Base-by-base conservation (phyloP, 2,329 filamentous ascomycete species). In the Alternaria sp. region DNA sequence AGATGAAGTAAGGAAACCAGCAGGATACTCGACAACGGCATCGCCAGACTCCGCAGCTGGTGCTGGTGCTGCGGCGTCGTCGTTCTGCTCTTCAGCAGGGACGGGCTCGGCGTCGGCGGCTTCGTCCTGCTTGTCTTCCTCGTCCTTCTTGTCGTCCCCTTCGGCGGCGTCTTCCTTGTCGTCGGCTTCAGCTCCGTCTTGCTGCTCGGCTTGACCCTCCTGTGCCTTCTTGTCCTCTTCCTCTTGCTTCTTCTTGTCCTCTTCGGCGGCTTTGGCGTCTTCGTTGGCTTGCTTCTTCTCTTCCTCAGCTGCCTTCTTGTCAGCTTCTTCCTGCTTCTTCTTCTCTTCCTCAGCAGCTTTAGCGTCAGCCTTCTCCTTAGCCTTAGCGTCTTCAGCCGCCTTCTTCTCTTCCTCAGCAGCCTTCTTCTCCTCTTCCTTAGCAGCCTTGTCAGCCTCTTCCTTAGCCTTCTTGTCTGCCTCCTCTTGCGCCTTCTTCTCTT, bases 1-100 rank as follows among this genome's bases (percentile, higher is more conserved):
- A n/a, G 54, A 21, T 3, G 57, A 51, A 11, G 47, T 60, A 7
- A 66, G 55, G 56, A 66, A 66, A 13, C 63, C 63, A 21, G 54
- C 63, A 12, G 63, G 63, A 23, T 60, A 44, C 21, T 63, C 52
- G 19, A 66, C 54, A 3, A 54, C 52, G 3, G 62, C 52, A 2
- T 54, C 58, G 3, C 62, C 62, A 5, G 61, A n/a, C 7, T 43
- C 36, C n/a, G 45, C 40, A 1, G 30, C 54, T 44, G 45, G 55
- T 2, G 23, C 50, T 19, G 55, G 52, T 11, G 40, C 49, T 43
- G 56, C 28, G 10, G 32, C 17, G 12, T 56, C 21, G n/a, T 21
- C 51, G 12, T 63, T 45, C 11, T 63, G 19, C 43, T 59, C 28
- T 43, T 62, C 55, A 25, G 50, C 49, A 6, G 47, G 12, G 8